Conservation (phyloP, 306 rosid genomes). For the Styphnolobium japonicum region DNA sequence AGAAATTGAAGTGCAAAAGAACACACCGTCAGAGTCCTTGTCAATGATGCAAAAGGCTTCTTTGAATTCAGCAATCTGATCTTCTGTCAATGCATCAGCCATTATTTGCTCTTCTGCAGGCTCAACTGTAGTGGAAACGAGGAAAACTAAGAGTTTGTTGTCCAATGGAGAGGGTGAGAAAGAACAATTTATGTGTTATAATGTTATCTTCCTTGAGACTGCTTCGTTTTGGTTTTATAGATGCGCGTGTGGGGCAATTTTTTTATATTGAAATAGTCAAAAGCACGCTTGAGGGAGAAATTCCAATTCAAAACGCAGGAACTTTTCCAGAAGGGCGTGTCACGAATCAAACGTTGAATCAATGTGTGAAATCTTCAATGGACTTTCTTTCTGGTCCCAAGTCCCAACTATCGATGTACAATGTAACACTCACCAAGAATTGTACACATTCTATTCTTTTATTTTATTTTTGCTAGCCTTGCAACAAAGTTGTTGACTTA, state of each 20-base stretch:
- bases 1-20: background rate
- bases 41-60: conserved; percentile 87
- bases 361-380: conserved; percentile 24
- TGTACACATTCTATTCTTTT: too few species aligned
- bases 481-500: background rate
- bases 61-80: conserved; percentile 76
- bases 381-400: background rate
- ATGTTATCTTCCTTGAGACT: background rate
- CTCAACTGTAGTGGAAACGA: background rate
- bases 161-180: conserved; percentile 14
- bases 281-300: conserved; percentile 14
- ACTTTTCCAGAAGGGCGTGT: conserved; percentile 22
- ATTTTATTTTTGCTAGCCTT: too few species aligned
- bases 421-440: background rate
- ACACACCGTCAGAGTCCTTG: conserved; percentile 57
- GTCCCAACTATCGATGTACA: background rate
- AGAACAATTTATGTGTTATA: conserved; percentile 3
- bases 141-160: conserved; percentile 1
- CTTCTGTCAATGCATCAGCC: conserved; percentile 64
- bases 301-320: conserved; percentile 20
- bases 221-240: conserved; percentile 17
- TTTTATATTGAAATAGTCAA: conserved; percentile 25
- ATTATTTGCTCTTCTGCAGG: conserved; percentile 17
- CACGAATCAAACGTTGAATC: background rate
- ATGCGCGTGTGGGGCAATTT: background rate